phyloP scores from a whole-genome alignment of 805 yeast species.

The Trichomonascus vanleenenianus region DNA sequence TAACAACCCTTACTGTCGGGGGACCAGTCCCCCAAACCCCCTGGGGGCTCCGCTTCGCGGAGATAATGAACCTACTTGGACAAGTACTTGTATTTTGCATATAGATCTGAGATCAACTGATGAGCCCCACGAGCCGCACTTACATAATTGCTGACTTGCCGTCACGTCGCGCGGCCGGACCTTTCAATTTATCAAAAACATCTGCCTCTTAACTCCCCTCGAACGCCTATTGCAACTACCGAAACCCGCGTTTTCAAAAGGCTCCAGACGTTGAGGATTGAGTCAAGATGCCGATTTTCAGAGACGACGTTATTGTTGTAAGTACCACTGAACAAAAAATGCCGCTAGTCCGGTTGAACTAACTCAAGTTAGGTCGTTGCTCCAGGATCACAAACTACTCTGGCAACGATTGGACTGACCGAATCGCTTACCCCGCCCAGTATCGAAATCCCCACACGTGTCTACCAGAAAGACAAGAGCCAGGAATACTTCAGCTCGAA shows the following conservation, averaged over 20 bases:
- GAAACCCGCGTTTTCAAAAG: not conserved
- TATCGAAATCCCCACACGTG: slow-evolving; percentile 68
- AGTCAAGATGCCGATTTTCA: slow-evolving; percentile 16
- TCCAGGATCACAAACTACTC: slow-evolving; percentile 70
- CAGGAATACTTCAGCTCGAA: slow-evolving; percentile 30
- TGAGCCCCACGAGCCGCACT: too few relatives aligned
- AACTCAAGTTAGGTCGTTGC: slow-evolving; percentile 58
- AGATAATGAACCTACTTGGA: too few relatives aligned
- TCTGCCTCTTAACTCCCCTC: too few relatives aligned
- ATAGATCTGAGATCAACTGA: too few relatives aligned
- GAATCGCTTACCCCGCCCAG: slow-evolving; percentile 73
- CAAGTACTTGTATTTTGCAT: too few relatives aligned
- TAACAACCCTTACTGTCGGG: too few relatives aligned
- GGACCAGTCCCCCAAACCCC: too few relatives aligned
- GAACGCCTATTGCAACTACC: not conserved
- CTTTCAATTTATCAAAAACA: not conserved
- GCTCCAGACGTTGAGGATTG: too few relatives aligned
- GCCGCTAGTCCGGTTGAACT: too few relatives aligned
- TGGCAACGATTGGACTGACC: slow-evolving; percentile 69
- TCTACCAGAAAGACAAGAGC: slow-evolving; percentile 33
- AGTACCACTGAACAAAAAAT: slow-evolving; percentile 7
- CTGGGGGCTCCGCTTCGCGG: too few relatives aligned
- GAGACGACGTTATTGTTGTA: slow-evolving; percentile 33
- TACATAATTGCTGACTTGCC: too few relatives aligned
- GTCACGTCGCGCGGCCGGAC: not conserved